Evolutionary conservation across 1,284 basidiomycete genomes (phyloP).

Genomic region (Cryptococcus floricola): DNA sequence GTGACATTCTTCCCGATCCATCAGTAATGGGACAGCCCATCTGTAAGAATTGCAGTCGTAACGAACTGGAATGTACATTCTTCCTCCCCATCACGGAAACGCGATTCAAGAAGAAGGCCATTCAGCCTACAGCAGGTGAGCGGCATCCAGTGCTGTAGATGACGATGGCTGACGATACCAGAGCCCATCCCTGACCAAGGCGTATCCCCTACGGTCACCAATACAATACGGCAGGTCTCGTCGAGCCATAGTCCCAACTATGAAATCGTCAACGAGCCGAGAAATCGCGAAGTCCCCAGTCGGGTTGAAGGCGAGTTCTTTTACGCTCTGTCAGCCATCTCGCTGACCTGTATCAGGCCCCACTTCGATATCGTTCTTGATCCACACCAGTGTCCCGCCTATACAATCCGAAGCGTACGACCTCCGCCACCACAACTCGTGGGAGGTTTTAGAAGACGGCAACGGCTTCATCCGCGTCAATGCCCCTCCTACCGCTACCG

Average conservation of each 20-base stretch:
- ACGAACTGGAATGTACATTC: constrained; percentile 88
- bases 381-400: constrained; percentile 82
- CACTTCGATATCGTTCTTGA: constrained; percentile 75
- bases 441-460: constrained; percentile 71
- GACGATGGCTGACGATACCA: constrained; percentile 2
- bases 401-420: constrained; percentile 83
- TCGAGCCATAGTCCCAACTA: constrained; percentile 1
- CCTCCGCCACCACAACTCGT: constrained; percentile 73
- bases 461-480: constrained; percentile 85
- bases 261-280: not conserved
- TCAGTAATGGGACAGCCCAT: constrained; percentile 27
- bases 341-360: constrained; percentile 57
- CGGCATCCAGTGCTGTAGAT: not conserved
- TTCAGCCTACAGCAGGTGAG: constrained; percentile 59
- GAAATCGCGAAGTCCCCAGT: constrained; percentile 1
- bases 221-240: not conserved
- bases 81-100: constrained; percentile 98
- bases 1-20: constrained; percentile 37
- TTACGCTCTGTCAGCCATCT: not conserved
- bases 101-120: constrained; percentile 83
- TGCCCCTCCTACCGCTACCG: constrained; percentile 51
- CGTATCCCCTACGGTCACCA: not conserved
- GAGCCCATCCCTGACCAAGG: not conserved
- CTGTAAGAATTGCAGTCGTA: constrained; percentile 57
- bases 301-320: constrained; percentile 10